Evolutionary conservation across 192 early-diverging fungal species (phyloP), one percentile per base, ranked within the genome.

Genomic region (Funneliformis geosporum): DNA sequence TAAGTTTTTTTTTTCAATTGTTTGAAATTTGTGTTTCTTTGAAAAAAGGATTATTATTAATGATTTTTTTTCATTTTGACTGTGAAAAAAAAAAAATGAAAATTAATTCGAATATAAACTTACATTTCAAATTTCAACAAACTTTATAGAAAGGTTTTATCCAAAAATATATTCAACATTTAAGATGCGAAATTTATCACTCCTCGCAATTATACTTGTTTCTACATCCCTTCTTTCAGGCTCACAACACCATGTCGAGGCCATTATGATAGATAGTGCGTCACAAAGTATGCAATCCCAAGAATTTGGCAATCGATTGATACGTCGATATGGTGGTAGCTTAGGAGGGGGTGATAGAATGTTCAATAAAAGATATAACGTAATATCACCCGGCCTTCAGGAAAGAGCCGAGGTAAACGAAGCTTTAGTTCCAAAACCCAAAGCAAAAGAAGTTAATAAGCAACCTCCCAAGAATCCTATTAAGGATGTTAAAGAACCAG

Each of bases 141-240:
- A 10, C 21, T 18, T 21, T 55, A 6, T 55, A 55, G 50, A 21
- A 55, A 21, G 50, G 50, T 21, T 55, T 55, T 55, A 18, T 55
- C 50, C 50, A 55, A 18, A 10, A 10, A 5, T 21, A 25, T 33
- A 47, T 25, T 28, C n/a, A 46, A 50, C 4, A 60, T 28, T 6
- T 21, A 75, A 50, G 40, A 73, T 73, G 73, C 73, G 73, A 8
- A 27, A 12, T 6, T 33, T 39, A 75, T 38, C 73, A 27, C 25
- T 75, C 23, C 23, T 75, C 27, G 73, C 73, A 75, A 6, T 75
- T 21, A 2, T 75, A 75, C 23, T 75, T n/a, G 50, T 44, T 27
- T 75, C 73, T 5, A 75, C 50, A 12, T 47, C 73, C 47, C 59
- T 75, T 47, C 68, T 70, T 10, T 40, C n/a, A 28, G 25, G 12